Evolutionary conservation across 331 rosid species (phyloP), one percentile per base, ranked within the genome.

Genomic region (Acacia concinna): DNA sequence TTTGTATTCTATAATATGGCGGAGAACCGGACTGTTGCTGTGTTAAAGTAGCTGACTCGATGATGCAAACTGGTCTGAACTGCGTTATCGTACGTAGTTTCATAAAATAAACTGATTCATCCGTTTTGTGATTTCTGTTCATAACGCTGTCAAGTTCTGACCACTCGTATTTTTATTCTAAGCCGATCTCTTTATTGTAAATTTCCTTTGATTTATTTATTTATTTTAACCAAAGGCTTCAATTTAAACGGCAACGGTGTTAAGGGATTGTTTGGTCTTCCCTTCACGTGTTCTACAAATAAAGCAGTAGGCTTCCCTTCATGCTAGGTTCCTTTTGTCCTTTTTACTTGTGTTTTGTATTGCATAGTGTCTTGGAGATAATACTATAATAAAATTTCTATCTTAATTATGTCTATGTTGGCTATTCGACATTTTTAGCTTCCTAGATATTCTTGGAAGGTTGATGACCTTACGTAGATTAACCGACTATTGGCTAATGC

Each of bases 51-150:
- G 47, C 71, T 56, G 43, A 56, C 31, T 76, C 20, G 52, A 47
- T 15, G 28, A 38, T 68, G 71, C 38, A 57, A 23, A 32, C n/a
- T 59, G 25, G 68, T 73, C 68, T 78, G 57, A 84, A 72, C 81
- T 71, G 62, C 54, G 59, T 66, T 64, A 74, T 70, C 32, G 67
- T 41, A 44, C 20, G 1, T 76, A 3, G 43, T 46, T 56, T 71
- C 32, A 25, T 57, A 21, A 30, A 64, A 64, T 70, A 37, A 34
- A 20, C n/a, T 73, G 47, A 84, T 81, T 73, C 51, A 5, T 18
- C 25, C 37, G 12, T 28, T 65, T 8, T 9, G 38, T 28, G 34
- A 47, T 7, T 44, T 44, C 46, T 34, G 38, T 73, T 64, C 63
- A 2, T 28, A 32, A 23, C 31, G 60, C 59, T 64, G 35, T 80